These are phyloP conservation scores for Umbelopsis sp. DNA, from an alignment of 192 early-diverging fungal species.

Conservation along the genomic window DNA sequence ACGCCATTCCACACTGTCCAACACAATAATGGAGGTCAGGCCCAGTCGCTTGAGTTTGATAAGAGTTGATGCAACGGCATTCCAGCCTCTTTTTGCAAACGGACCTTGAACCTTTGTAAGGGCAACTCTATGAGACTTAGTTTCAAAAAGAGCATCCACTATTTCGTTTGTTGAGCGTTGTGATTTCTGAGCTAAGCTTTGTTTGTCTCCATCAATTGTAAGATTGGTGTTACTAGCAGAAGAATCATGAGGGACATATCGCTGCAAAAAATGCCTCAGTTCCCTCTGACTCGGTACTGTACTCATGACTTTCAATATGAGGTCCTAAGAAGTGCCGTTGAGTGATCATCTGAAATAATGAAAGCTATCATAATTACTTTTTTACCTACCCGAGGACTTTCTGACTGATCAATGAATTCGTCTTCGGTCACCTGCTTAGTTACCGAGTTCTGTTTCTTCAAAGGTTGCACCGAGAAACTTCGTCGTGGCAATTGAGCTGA, in stretches of 20 bases:
- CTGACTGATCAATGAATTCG: background rate
- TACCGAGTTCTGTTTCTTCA: background rate
- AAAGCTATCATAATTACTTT: background rate
- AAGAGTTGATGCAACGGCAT: constrained; percentile 53
- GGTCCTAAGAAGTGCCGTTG: constrained; percentile 37
- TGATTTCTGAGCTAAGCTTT: background rate
- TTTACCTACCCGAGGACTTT: background rate
- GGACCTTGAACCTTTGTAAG: constrained; percentile 59
- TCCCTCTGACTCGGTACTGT: constrained; percentile 64
- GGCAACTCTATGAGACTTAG: constrained; percentile 53
- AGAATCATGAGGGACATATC: constrained; percentile 35
- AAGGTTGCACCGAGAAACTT: background rate
- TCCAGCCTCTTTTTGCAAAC: constrained; percentile 43
- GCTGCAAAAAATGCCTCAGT: constrained; percentile 60
- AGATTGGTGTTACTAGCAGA: background rate
- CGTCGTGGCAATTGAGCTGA: background rate
- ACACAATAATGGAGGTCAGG: constrained; percentile 61
- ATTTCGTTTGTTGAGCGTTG: constrained; percentile 34
- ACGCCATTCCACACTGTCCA: constrained; percentile 58
- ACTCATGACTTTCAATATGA: constrained; percentile 63
- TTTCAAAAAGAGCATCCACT: constrained; percentile 44
- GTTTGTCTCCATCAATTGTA: background rate
- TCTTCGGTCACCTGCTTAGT: background rate
- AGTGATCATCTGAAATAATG: background rate
- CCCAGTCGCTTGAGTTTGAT: constrained; percentile 69